These are phyloP conservation scores for Ilex aquifolium DNA, from an alignment of 257 asterid species.

Conservation along the genomic window DNA sequence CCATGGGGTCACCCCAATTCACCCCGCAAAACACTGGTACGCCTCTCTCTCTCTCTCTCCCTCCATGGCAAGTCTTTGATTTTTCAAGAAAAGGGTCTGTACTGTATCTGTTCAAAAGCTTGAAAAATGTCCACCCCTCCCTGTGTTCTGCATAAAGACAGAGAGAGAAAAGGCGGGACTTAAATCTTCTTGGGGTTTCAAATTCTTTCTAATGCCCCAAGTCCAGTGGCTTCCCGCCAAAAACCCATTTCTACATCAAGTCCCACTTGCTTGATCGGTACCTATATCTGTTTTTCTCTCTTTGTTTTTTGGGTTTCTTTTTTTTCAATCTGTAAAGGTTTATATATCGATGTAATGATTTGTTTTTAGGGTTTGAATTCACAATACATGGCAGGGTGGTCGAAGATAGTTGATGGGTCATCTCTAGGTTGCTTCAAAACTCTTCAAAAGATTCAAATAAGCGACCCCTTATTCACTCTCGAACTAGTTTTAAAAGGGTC, in stretches of 20 bases:
- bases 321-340: background rate
- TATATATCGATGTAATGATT: conserved; percentile 4
- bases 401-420: conserved; percentile 40
- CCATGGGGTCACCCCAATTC: conserved; percentile 11
- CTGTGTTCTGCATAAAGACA: conserved; percentile 1
- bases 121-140: conserved; percentile 15
- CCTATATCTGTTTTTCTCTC: background rate
- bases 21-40: conserved; percentile 31
- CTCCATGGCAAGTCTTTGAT: background rate
- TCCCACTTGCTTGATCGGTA: conserved; percentile 3
- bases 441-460: conserved; percentile 8
- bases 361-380: conserved; percentile 44
- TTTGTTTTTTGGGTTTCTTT: conserved; percentile 9
- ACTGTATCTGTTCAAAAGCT: conserved; percentile 37
- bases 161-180: conserved; percentile 49
- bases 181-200: conserved; percentile 24
- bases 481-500: conserved; percentile 5
- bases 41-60: conserved; percentile 13
- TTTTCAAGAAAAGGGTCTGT: conserved; percentile 19
- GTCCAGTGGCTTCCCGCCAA: conserved; percentile 12
- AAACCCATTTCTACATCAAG: conserved; percentile 21
- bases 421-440: conserved; percentile 23
- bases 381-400: conserved; percentile 60
- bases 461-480: conserved; percentile 7
- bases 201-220: background rate